Conservation (phyloP, 2,329 filamentous ascomycete species). For the Pestalotiopsis sp. region DNA sequence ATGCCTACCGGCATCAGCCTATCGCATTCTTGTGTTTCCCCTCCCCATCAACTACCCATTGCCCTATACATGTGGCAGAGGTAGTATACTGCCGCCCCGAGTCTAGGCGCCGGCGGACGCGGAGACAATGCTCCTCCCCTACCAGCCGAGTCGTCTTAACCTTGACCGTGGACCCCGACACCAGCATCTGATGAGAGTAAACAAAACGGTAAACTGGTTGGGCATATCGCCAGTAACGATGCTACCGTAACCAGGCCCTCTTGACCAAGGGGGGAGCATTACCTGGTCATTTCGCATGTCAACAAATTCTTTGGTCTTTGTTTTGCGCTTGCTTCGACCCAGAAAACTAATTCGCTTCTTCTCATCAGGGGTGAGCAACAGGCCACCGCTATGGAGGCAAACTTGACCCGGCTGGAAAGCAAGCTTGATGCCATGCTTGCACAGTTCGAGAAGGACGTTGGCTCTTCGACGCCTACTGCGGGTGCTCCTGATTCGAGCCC, state of each 20-base stretch:
- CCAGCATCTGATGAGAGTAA: not conserved
- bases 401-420: slow-evolving; percentile 32
- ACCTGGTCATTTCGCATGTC: too few species aligned
- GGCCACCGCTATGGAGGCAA: slow-evolving; percentile 34
- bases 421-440: slow-evolving; percentile 36
- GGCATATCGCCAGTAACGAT: not conserved
- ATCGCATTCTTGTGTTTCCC: not conserved
- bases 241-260: not conserved
- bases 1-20: not conserved
- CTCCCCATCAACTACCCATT: not conserved
- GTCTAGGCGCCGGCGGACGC: not conserved
- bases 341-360: not conserved
- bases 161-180: too few species aligned
- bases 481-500: not conserved
- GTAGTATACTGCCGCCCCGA: not conserved
- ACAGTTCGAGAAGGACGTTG: slow-evolving; percentile 26
- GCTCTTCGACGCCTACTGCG: not conserved
- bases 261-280: not conserved
- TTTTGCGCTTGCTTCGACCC: not conserved
- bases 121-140: too few species aligned
- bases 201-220: not conserved
- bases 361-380: slow-evolving; percentile 33
- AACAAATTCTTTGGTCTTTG: not conserved
- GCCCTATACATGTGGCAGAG: not conserved
- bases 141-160: too few species aligned